These are phyloP conservation scores for Calonectria henricotiae DNA, from an alignment of 2,329 filamentous ascomycete species.

Conservation along the genomic window DNA sequence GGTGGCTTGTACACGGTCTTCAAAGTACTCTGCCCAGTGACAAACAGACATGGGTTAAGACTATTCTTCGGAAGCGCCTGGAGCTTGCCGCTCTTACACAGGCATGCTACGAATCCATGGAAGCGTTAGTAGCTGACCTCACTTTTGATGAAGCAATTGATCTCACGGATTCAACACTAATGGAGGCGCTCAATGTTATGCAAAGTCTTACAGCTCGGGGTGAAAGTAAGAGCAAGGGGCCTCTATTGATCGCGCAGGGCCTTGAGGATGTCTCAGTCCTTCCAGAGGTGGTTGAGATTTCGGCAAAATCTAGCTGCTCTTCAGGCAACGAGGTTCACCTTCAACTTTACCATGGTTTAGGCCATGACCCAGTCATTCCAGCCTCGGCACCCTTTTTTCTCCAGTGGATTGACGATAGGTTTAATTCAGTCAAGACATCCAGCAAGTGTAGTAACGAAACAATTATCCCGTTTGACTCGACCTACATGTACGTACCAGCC, in stretches of 20 bases:
- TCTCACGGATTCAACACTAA: not conserved
- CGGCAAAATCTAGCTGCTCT: not conserved
- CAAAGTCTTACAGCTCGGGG: not conserved
- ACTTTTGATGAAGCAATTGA: conserved; percentile 4
- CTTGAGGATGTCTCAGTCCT: conserved; percentile 18
- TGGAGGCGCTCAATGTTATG: not conserved
- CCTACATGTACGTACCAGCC: not conserved
- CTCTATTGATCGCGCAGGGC: not conserved
- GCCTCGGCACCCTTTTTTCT: conserved; percentile 11
- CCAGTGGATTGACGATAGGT: conserved; percentile 14
- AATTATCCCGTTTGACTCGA: conserved; percentile 1
- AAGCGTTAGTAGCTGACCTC: not conserved
- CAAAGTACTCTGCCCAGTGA: not conserved
- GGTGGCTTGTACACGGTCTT: conserved; percentile 4
- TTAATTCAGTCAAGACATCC: not conserved
- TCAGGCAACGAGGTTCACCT: conserved; percentile 11
- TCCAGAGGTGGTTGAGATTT: not conserved
- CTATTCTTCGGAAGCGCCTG: conserved; percentile 4
- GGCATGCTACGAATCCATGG: conserved; percentile 2
- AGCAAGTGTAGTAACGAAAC: conserved; percentile 5
- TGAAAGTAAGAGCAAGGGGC: not conserved
- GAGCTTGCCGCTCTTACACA: conserved; percentile 4
- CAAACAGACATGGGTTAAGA: not conserved
- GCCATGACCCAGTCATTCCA: not conserved
- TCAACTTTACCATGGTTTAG: conserved; percentile 5